A percentile compares a stretch with the other conserved stretches of the same genome.
Evolutionary conservation across 2,329 filamentous ascomycete species (phyloP).

Genomic region (Fusarium guadeloupense): DNA sequence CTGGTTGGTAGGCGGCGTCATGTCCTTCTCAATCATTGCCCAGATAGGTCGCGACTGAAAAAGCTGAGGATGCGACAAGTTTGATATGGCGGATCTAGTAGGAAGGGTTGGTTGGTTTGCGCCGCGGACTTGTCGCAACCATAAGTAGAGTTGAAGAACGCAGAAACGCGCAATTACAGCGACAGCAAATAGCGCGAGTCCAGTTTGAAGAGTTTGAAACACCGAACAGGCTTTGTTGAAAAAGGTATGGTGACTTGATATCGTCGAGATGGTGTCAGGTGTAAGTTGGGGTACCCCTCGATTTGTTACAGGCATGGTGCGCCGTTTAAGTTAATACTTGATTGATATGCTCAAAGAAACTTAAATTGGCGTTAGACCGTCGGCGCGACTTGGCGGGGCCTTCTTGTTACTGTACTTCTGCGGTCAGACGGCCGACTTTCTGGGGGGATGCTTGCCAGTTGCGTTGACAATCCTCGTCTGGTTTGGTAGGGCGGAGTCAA

Average conservation of each 20-base stretch:
- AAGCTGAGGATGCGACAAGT: slow-evolving; percentile 29
- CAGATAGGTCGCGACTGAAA: slow-evolving; percentile 32
- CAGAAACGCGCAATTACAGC: slow-evolving; percentile 48
- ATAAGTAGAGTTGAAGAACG: slow-evolving; percentile 38
- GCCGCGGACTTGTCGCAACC: slow-evolving; percentile 42
- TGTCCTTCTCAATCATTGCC: slow-evolving; percentile 44
- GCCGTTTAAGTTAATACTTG: slow-evolving; percentile 38
- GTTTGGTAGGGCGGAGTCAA: slow-evolving; percentile 44
- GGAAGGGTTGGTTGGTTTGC: slow-evolving; percentile 36
- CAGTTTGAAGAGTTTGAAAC: slow-evolving; percentile 41
- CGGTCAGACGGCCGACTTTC: slow-evolving; percentile 47
- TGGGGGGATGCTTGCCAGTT: slow-evolving; percentile 44
- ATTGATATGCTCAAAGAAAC: slow-evolving; percentile 41
- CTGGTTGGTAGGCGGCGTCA: slow-evolving; percentile 6
- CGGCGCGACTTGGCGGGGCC: slow-evolving; percentile 45
- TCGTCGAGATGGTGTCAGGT: slow-evolving; percentile 42
- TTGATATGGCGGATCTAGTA: slow-evolving; percentile 27
- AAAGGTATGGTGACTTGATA: slow-evolving; percentile 42
- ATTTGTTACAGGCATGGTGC: slow-evolving; percentile 47
- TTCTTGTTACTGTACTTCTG: slow-evolving; percentile 48
- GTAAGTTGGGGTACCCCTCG: slow-evolving; percentile 46
- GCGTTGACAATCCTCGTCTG: slow-evolving; percentile 42
- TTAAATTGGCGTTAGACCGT: slow-evolving; percentile 43
- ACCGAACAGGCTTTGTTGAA: slow-evolving; percentile 46
- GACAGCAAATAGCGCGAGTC: slow-evolving; percentile 49